A percentile compares a stretch with the other conserved stretches of the same genome.
These are phyloP conservation scores for Diplogelasinospora grovesii DNA, from an alignment of 495 filamentous ascomycete genomes.

Conservation along the genomic window DNA sequence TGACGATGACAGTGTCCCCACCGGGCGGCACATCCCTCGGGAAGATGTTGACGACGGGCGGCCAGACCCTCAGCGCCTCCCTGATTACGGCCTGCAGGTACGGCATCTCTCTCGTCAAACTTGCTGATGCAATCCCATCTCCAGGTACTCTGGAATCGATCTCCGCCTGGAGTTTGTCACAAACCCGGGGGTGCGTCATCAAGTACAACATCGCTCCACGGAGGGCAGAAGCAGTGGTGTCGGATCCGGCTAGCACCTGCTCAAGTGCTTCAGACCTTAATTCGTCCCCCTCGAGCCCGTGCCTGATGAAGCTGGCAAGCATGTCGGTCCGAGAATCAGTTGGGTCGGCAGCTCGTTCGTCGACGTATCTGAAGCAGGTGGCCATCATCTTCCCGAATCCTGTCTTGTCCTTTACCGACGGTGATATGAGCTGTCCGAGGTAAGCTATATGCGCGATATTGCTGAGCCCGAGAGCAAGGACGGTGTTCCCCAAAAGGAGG, in stretches of 20 bases:
- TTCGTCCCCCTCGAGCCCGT: slow-evolving; percentile 35
- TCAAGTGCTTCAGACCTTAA: slow-evolving; percentile 32
- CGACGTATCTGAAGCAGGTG: slow-evolving; percentile 16
- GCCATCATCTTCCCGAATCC: slow-evolving; percentile 27
- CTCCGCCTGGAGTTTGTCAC: slow-evolving; percentile 49
- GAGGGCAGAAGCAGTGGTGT: slow-evolving; percentile 57
- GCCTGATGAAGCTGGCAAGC: slow-evolving; percentile 36
- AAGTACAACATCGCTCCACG: slow-evolving; percentile 50
- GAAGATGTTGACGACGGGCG: slow-evolving; percentile 29
- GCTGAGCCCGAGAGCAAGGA: slow-evolving; percentile 21
- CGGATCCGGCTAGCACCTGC: slow-evolving; percentile 41
- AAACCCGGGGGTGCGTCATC: slow-evolving; percentile 38
- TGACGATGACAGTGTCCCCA: slow-evolving; percentile 36
- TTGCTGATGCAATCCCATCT: slow-evolving; percentile 25
- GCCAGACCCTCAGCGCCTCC: slow-evolving; percentile 41
- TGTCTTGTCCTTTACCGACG: slow-evolving; percentile 41
- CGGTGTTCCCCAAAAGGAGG: slow-evolving; percentile 17
- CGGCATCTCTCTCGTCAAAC: slow-evolving; percentile 36
- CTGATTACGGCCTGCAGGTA: slow-evolving; percentile 46
- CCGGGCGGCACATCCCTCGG: slow-evolving; percentile 36
- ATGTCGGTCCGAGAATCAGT: slow-evolving; percentile 25
- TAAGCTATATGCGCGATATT: slow-evolving; percentile 44
- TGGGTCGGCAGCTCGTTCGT: slow-evolving; percentile 21
- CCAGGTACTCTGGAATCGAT: slow-evolving; percentile 37
- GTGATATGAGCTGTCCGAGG: slow-evolving; percentile 33